Base-by-base conservation (phyloP, 169 alveolate genomes). In the Plasmodium reichenowi region DNA sequence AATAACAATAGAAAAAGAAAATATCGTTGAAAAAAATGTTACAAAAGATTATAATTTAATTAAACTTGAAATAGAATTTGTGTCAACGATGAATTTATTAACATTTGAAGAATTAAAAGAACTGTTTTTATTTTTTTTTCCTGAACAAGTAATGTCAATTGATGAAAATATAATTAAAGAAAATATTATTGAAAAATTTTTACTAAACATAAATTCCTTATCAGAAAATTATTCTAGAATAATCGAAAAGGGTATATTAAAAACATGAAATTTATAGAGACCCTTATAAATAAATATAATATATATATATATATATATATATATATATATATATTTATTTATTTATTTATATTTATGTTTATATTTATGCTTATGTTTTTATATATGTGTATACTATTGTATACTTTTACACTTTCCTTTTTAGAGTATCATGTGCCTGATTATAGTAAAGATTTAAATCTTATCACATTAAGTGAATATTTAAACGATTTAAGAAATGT, bases 61-160 rank as follows among this genome's bases (percentile, higher is more conserved):
- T 66, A 76, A 76, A 76, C 89, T 76, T 48, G 89, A 76, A 64
- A 76, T 76, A 76, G 78, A 76, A 76, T 76, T 76, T 66, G 76
- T 76, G 20, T 68, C 89, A 64, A 76, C 78, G 8, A 26, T 76
- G 58, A 64, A 76, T 76, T 50, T 76, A 76, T 59, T 76, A 76
- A 76, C 89, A 66, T 29, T 32, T 22, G 89, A 76, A n/a, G 89
- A 76, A 67, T 52, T 76, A 59, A 47, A 64, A 66, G 32, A 62
- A 29, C 38, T 76, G 45, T 66, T 38, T 66, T 17, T 43, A 26
- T 76, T 64, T 26, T 76, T 76, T 76, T 76, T 76, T 45, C 71
- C 89, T 12, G 89, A 76, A 59, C 47, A 76, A 26, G 13, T 63
- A n/a, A 50, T 76, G 64, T 66, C 89, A 64, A 13, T 48, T 76